phyloP scores from a whole-genome alignment of 352 stramenopile species.

The Pythium aquatile region DNA sequence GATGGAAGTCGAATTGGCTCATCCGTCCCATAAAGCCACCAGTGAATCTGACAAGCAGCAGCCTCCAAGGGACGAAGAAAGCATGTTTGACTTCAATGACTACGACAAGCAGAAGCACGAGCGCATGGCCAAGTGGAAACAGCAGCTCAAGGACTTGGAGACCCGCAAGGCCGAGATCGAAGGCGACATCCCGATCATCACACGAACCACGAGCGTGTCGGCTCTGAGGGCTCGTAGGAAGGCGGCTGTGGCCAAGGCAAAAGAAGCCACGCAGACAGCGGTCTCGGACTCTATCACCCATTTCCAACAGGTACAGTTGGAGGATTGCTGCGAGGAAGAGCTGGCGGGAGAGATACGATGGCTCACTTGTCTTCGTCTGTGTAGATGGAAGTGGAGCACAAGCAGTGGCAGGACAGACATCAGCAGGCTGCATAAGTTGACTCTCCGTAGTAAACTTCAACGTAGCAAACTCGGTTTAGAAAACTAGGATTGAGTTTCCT shows the following conservation, averaged over 20 bases:
- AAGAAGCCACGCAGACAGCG: constrained; percentile 36
- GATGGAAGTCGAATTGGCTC: constrained; percentile 35
- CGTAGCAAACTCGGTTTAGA: background rate
- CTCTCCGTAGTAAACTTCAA: too few relatives aligned
- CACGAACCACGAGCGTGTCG: constrained; percentile 19
- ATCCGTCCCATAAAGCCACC: constrained; percentile 4
- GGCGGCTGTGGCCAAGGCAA: constrained; percentile 30
- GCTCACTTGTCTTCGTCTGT: constrained; percentile 9
- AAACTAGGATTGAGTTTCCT: background rate
- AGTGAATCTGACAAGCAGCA: background rate
- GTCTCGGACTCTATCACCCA: constrained; percentile 49
- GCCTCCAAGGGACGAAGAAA: background rate
- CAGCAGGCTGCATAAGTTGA: constrained; percentile 25
- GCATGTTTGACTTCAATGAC: constrained; percentile 26
- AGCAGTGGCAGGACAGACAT: constrained; percentile 55
- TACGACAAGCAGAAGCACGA: constrained; percentile 48
- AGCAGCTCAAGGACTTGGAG: constrained; percentile 49
- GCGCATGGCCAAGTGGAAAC: constrained; percentile 51
- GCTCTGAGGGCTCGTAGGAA: constrained; percentile 10
- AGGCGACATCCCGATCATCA: constrained; percentile 25
- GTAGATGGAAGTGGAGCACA: constrained; percentile 57
- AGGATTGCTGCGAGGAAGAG: background rate
- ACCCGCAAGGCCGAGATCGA: constrained; percentile 41
- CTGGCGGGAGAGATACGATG: background rate
- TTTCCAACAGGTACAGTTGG: constrained; percentile 48